A percentile compares a stretch with the other conserved stretches of the same genome.
These are phyloP conservation scores for Bocquillonia castaneifolia DNA, from an alignment of 441 rosid genomes.

Conservation along the genomic window DNA sequence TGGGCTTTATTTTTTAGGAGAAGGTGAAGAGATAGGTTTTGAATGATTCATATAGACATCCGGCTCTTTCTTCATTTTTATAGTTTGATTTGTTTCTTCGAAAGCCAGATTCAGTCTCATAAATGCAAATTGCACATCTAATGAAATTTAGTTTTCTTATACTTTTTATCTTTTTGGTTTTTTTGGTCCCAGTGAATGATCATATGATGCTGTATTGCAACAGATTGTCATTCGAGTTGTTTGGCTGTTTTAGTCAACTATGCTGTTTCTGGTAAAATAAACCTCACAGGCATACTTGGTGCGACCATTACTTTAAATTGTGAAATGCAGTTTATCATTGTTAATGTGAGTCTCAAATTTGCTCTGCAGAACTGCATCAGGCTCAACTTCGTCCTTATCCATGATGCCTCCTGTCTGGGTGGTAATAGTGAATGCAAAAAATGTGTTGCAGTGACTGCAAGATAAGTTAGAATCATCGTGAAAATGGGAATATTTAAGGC, in stretches of 20 bases:
- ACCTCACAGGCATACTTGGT: too few relatives aligned
- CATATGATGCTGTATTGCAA: background rate
- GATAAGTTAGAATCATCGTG: constrained; percentile 4
- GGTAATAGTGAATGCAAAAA: background rate
- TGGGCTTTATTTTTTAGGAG: background rate
- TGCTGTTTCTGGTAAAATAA: too few relatives aligned
- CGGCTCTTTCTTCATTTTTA: background rate
- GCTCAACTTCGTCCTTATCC: background rate
- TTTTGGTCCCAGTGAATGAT: background rate
- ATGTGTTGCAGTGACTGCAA: background rate
- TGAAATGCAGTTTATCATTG: background rate
- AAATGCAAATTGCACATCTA: background rate
- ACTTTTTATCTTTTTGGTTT: too few relatives aligned
- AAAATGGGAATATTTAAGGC: background rate
- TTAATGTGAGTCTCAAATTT: background rate
- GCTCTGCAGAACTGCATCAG: background rate
- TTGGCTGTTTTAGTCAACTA: too few relatives aligned
- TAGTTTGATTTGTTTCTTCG: constrained; percentile 1
- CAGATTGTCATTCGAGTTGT: background rate
- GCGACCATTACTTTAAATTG: background rate
- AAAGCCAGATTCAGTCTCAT: background rate
- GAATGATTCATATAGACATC: background rate
- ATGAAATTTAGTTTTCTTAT: background rate
- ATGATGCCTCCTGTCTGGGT: background rate
- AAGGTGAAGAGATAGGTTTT: background rate